phyloP scores from a whole-genome alignment of 345 rosid species.

The Clausena lansium region DNA sequence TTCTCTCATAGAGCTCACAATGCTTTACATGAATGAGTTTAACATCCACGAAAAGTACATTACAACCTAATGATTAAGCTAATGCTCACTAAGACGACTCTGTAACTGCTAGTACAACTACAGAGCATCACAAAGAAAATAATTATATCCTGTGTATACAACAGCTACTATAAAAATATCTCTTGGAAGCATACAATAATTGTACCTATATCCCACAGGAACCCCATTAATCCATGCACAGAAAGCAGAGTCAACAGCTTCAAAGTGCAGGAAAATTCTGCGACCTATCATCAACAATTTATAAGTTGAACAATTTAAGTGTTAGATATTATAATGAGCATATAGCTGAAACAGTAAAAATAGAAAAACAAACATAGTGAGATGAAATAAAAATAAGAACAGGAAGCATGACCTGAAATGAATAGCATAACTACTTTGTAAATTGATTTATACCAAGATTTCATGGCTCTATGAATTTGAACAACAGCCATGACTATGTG shows the following conservation, averaged over 20 bases:
- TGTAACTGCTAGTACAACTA: neutral
- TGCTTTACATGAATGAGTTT: neutral
- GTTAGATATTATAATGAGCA: neutral
- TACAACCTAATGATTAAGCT: neutral
- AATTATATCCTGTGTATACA: neutral
- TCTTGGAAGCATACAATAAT: neutral
- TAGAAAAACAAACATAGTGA: neutral
- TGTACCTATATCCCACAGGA: constrained; percentile 87
- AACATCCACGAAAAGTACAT: neutral
- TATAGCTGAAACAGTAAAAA: neutral
- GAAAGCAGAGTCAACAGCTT: constrained; percentile 97
- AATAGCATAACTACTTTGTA: neutral
- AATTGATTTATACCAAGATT: neutral
- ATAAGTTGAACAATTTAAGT: neutral
- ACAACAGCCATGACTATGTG: neutral
- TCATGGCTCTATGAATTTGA: no score
- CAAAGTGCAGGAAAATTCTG: constrained; percentile 91
- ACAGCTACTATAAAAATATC: neutral
- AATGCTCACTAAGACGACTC: neutral
- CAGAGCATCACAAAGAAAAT: neutral
- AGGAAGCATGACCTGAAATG: neutral
- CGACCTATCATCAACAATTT: constrained; percentile 56
- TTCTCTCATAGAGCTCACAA: neutral
- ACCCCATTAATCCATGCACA: constrained; percentile 88
- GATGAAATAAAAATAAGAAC: neutral